Evolutionary conservation across 495 filamentous ascomycete species (phyloP), one percentile per base, ranked within the genome.

Genomic region (Lasiosphaeris hirsuta): DNA sequence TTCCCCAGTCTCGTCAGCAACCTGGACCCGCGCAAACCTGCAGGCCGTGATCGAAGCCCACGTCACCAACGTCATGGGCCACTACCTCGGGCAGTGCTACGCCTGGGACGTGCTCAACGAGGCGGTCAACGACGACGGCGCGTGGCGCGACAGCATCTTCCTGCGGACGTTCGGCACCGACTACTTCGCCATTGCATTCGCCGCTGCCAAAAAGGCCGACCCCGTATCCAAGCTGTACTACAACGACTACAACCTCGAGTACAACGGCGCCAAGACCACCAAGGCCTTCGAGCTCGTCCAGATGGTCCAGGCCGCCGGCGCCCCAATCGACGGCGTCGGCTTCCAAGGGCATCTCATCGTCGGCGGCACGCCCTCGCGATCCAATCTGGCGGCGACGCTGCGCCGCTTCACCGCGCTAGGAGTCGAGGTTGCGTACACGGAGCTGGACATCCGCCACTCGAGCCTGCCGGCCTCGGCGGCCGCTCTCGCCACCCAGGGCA

Each of bases 231-330:
- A 73, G 65, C 63, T 71, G 57, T 67, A 87, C 75, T 86, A 87
- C 74, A 90, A 89, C 71, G 84, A 87, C 73, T 86, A 85, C 73
- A 82, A 82, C 66, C 79, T 86, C 60, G 83, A 86, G 67, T 72
- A 71, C 61, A 71, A 76, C 40, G 73, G 75, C 23, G 62, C 72
- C 63, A 86, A 86, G 69, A 70, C 77, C 17, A 58, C 66, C 44
- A 65, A 63, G 9, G 73, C 79, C 17, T 60, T 80, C 17, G 56
- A 70, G 30, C 63, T 86, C 39, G 77, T 86, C 60, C 57, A 65
- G 40, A 66, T 77, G 14, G 58, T 85, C 50, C 68, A 78, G 61
- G 58, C 56, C 23, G 73, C 74, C 23, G 78, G 77, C 48, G 72
- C 81, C 13, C 78, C 74, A 34, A 85, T 86, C 63, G 78, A 86